Evolutionary conservation across 306 rosid species (phyloP), one percentile per base, ranked within the genome.

Genomic region (Dalbergia cochinchinensis): DNA sequence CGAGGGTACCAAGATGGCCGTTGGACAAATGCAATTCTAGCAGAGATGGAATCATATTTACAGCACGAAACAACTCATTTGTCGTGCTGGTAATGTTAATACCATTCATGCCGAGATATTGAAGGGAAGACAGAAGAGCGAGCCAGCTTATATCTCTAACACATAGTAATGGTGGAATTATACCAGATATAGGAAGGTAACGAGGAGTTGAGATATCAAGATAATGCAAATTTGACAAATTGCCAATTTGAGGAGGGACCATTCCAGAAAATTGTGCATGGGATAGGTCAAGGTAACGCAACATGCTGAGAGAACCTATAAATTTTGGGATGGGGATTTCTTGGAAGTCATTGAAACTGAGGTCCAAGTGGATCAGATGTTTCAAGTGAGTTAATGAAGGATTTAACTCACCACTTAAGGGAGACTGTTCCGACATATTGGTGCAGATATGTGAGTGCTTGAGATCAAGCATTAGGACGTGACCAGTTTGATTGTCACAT

Each of bases 401-500:
- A 14, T 69, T 78, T 69, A 78, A 59, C 70, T 69, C 12, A 47
- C 82, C 70, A 0, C 63, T 16, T 18, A 58, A 44, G n/a, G n/a
- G 18, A 13, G 58, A 4, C 66, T 1, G 2, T 51, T 26, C 31
- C 31, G 31, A 4, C 18, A 64, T n/a, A 0, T 16, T 14, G 31
- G 8, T 13, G 15, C 77, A 69, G 31, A 58, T 31, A 16, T 22
- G 26, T 8, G 8, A 14, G 8, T 9, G 0, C 8, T 9, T 4
- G 57, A 77, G 69, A 45, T 57, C 39, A 69, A 78, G 60, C 62
- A 31, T 58, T 7, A 44, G 60, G 45, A 78, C 11, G 0, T 79
- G 71, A 70, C 77, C 64, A 60, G 77, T 79, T 70, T 60, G 71
- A 14, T 70, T 79, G 54, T 79, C 71, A 70, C 83, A 79, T 61